Conservation (phyloP, 2,329 filamentous ascomycete genomes). For the Verticillium nubilum region DNA sequence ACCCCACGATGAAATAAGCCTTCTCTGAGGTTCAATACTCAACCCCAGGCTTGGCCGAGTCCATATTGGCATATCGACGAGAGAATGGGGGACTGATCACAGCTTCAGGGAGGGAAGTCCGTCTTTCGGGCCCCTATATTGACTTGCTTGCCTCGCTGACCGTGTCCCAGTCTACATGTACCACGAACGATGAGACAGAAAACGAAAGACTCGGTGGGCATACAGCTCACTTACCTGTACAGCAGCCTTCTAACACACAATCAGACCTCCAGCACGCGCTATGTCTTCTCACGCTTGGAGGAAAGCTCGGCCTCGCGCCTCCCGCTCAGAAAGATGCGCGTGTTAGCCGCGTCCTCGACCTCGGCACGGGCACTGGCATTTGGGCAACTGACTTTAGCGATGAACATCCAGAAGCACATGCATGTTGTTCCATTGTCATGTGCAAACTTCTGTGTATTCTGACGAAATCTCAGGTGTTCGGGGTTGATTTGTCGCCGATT, state of each 20-base stretch:
- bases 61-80: background rate
- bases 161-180: conserved; percentile 2
- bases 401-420: conserved; percentile 32
- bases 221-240: background rate
- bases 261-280: conserved; percentile 22
- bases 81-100: conserved; percentile 2
- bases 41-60: background rate
- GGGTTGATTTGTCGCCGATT: conserved; percentile 52
- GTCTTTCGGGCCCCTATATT: no score
- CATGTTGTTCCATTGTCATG: no score
- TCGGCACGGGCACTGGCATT: no score
- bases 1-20: no score
- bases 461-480: conserved; percentile 37
- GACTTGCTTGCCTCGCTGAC: background rate
- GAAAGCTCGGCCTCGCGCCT: conserved; percentile 14
- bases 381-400: conserved; percentile 50
- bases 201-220: conserved; percentile 3
- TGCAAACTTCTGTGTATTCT: no score
- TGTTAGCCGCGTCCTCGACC: conserved; percentile 28
- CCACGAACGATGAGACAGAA: conserved; percentile 10
- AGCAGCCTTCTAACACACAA: no score
- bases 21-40: background rate
- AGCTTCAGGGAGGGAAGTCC: background rate
- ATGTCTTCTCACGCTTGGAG: conserved; percentile 17
- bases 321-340: background rate